phyloP scores from a whole-genome alignment of 1,139 yeast species.

The Casaregolazyma suthepensis region DNA sequence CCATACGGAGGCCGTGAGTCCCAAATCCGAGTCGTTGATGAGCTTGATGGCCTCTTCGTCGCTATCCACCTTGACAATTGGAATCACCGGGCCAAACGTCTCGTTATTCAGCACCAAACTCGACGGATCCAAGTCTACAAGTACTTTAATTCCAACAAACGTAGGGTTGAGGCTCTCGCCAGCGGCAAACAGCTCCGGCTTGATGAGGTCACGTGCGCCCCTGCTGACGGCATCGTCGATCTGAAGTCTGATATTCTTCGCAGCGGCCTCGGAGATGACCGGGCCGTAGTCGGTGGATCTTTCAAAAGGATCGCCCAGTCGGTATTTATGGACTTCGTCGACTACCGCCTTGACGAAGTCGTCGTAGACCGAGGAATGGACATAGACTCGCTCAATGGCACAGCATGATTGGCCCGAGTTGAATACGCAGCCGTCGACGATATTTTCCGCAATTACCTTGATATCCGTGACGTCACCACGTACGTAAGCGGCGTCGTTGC shows the following conservation, averaged over 20 bases:
- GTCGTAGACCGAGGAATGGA: conserved; percentile 65
- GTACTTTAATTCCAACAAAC: conserved; percentile 72
- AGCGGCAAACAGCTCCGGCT: conserved; percentile 49
- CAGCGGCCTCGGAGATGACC: conserved; percentile 67
- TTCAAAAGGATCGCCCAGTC: conserved; percentile 69
- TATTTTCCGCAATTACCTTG: conserved; percentile 65
- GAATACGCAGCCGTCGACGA: conserved; percentile 74
- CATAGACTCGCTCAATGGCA: conserved; percentile 77
- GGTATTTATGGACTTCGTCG: conserved; percentile 44
- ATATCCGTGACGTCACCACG: conserved; percentile 62
- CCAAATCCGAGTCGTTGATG: conserved; percentile 38
- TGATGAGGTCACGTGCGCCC: conserved; percentile 65
- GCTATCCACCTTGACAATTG: conserved; percentile 37
- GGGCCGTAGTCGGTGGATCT: conserved; percentile 70
- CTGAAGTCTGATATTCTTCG: conserved; percentile 62
- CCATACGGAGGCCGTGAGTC: conserved; percentile 55
- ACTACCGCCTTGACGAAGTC: conserved; percentile 61
- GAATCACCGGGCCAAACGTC: conserved; percentile 54
- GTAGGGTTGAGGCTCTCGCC: conserved; percentile 49
- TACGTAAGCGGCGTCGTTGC: conserved; percentile 70
- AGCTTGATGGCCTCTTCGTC: conserved; percentile 34
- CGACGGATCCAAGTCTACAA: conserved; percentile 62
- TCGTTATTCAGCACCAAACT: conserved; percentile 61
- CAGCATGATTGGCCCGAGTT: conserved; percentile 92
- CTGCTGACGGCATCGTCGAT: conserved; percentile 63